Evolutionary conservation across 2,329 filamentous ascomycete genomes (phyloP).

Genomic region (Venturia carpophila): DNA sequence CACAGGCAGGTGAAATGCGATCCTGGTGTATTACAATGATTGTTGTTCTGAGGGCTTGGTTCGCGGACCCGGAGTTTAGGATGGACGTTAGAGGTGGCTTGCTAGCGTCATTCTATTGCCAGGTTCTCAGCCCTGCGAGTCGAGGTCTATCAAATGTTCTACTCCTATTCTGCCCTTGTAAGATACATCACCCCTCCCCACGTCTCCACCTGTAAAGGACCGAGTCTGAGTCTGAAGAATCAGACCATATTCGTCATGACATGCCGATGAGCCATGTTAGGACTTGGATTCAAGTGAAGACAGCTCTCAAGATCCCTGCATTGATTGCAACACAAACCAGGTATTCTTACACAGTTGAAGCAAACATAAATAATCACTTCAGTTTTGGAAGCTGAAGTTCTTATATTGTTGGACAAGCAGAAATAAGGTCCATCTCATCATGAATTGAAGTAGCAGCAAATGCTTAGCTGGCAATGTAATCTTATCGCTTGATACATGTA

Average conservation of each 20-base stretch:
- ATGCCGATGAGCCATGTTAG: no score
- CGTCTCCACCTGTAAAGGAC: no score
- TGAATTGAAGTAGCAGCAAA: background rate
- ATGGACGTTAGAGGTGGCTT: background rate
- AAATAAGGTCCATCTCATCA: no score
- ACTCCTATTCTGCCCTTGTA: background rate
- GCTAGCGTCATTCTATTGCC: background rate
- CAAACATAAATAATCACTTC: no score
- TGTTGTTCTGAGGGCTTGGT: background rate
- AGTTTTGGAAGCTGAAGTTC: no score
- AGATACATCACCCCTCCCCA: background rate
- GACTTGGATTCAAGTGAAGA: no score
- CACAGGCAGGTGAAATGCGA: background rate
- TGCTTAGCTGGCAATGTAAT: background rate
- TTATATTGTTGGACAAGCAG: no score
- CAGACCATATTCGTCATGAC: no score
- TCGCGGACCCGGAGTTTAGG: conserved; percentile 2
- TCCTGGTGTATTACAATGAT: background rate
- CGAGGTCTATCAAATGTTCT: background rate
- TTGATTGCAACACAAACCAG: no score
- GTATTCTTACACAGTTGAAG: no score
- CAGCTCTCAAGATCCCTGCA: no score
- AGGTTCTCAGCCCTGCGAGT: conserved; percentile 1
- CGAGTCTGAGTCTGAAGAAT: no score
- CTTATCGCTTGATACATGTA: background rate